phyloP scores from a whole-genome alignment of 495 filamentous ascomycete species.

The Pseudoneurospora amorphoporcata region DNA sequence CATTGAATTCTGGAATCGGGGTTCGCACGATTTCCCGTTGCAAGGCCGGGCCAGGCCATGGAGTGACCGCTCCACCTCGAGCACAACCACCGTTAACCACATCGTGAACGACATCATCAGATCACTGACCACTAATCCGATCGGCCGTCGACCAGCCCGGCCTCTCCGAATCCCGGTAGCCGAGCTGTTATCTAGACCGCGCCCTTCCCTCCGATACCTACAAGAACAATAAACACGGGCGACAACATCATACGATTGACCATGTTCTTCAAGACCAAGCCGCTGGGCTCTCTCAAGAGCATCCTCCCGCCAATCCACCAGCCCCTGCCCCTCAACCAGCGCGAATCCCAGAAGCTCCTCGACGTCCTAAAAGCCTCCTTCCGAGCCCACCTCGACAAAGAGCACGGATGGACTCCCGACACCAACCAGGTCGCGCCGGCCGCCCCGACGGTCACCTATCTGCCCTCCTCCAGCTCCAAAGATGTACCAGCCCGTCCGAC shows the following conservation, averaged over 20 bases:
- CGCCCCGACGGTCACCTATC: conserved; percentile 12
- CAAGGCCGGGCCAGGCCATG: not conserved
- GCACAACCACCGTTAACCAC: not conserved
- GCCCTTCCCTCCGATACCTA: not conserved
- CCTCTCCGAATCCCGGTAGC: not conserved
- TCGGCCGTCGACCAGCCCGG: not conserved
- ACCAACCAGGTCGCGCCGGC: conserved; percentile 10
- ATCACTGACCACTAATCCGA: not conserved
- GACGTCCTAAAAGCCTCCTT: conserved; percentile 66
- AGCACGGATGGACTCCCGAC: conserved; percentile 39
- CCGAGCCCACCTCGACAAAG: conserved; percentile 56
- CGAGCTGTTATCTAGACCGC: not conserved
- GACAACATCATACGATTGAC: not conserved
- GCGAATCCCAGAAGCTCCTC: conserved; percentile 59
- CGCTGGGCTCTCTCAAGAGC: conserved; percentile 35
- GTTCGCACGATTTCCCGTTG: not conserved
- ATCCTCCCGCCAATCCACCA: conserved; percentile 55
- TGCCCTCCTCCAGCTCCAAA: conserved; percentile 5
- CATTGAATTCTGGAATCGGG: not conserved
- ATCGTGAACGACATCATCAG: not conserved
- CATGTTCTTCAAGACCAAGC: conserved; percentile 22
- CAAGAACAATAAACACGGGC: not conserved
- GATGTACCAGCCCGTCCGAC: conserved; percentile 21
- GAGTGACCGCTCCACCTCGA: not conserved
- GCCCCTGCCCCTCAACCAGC: conserved; percentile 53